These are phyloP conservation scores for Botrytis tulipae DNA, from an alignment of 2,329 filamentous ascomycete genomes.

Conservation along the genomic window DNA sequence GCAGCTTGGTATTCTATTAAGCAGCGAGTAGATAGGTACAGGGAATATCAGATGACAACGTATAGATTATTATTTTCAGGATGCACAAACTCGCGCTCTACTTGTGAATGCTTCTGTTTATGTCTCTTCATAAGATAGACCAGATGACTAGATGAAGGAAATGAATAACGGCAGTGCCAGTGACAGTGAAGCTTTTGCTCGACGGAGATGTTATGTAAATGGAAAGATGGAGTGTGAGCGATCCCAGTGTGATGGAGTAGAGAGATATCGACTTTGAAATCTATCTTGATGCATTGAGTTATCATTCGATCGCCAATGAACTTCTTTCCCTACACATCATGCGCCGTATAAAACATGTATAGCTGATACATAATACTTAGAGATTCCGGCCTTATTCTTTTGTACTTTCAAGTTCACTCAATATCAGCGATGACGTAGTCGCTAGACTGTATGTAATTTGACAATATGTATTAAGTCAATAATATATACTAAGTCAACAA, in stretches of 20 bases:
- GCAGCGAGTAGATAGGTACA: fast-evolving
- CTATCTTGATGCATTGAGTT: background rate
- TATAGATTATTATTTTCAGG: background rate
- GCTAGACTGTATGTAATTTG: background rate
- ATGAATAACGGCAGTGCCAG: background rate
- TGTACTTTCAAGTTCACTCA: background rate
- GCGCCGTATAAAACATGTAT: fast-evolving
- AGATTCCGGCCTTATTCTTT: fast-evolving
- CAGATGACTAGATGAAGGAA: background rate
- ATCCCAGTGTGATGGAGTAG: background rate
- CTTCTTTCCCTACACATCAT: background rate
- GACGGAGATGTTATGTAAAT: background rate
- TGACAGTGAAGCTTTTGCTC: background rate
- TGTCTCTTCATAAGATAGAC: background rate
- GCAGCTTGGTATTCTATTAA: background rate
- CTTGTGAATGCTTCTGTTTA: background rate
- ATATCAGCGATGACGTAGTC: background rate
- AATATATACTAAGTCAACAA: no score
- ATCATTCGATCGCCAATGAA: background rate
- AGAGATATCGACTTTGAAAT: background rate
- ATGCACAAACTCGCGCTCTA: background rate
- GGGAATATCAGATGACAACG: background rate
- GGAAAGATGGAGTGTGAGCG: background rate
- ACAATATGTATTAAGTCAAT: background rate
- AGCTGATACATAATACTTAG: background rate